A percentile compares a stretch with the other conserved stretches of the same genome.
These are phyloP conservation scores for Erodium maritimum DNA, from an alignment of 345 rosid species.

Conservation along the genomic window DNA sequence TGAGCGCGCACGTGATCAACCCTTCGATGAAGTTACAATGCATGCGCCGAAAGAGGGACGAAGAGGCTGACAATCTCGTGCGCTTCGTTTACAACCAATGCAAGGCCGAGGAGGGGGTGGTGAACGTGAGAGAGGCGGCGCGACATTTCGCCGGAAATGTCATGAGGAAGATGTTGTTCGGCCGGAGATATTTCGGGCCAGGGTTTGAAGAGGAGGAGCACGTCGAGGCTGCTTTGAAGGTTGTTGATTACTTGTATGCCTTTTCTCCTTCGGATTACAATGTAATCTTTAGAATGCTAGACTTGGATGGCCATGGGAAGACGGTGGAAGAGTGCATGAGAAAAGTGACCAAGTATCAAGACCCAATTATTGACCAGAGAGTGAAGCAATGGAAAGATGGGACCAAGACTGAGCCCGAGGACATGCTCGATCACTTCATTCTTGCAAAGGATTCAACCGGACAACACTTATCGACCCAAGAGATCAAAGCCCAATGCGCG, in stretches of 20 bases:
- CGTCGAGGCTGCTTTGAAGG: conserved; percentile 27
- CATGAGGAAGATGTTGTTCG: conserved; percentile 26
- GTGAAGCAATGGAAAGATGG: conserved; percentile 13
- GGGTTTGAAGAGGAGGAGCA: conserved; percentile 37
- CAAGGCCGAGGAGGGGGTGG: background rate
- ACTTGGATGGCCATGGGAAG: conserved; percentile 46
- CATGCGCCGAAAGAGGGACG: conserved; percentile 10
- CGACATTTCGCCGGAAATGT: conserved; percentile 36
- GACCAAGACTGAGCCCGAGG: conserved; percentile 19
- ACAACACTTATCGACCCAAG: conserved; percentile 22
- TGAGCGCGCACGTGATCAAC: conserved; percentile 11
- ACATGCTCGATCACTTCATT: conserved; percentile 38
- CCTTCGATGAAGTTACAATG: background rate
- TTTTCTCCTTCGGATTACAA: conserved; percentile 44
- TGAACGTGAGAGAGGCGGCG: conserved; percentile 22
- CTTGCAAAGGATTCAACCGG: conserved; percentile 20
- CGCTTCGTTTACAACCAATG: conserved; percentile 10
- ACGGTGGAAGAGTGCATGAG: conserved; percentile 12
- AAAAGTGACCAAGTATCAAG: conserved; percentile 29
- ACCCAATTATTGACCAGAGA: conserved; percentile 39
- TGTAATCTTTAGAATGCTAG: conserved; percentile 29
- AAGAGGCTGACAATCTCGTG: conserved; percentile 18
- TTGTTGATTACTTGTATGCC: conserved; percentile 19
- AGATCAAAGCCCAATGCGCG: conserved; percentile 33
- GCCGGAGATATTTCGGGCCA: conserved; percentile 29